Evolutionary conservation across 208 protist genomes (phyloP), one percentile per base, ranked within the genome.

Genomic region (Acanthamoeba rhysodes): DNA sequence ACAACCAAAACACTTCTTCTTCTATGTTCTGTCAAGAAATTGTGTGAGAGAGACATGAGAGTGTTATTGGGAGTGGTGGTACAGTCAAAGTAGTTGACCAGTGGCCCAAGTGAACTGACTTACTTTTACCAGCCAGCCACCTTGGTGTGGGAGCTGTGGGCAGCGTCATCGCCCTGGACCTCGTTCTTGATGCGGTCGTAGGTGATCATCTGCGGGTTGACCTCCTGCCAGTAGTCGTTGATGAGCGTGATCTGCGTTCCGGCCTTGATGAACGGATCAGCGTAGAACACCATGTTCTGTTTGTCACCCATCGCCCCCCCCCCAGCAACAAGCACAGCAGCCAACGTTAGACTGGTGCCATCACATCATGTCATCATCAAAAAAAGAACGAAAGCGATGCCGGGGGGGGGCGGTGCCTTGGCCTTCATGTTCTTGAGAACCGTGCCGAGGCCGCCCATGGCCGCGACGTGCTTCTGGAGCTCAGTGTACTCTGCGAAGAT

Each of bases 251-350:
- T 76, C 22, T 76, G 18, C 64, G 88, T 93, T 50, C 62, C 53
- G 66, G 32, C 88, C 64, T 76, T 94, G 53, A 94, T 94, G 72
- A 94, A 94, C 12, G 41, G 72, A 32, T 76, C 50, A 22, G 45
- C 64, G 37, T 94, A 94, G 53, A 94, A 94, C 27, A 94, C 68
- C 90, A 94, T 85, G 68, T 94, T 94, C 90, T 85, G 62, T 80
- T 27, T 27, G 29, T 72, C 18, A 82, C 9, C 18, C 16, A 68
- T 68, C n/a, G n/a, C n/a, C n/a, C n/a, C 1, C 27, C 27, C 27
- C 27, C 0, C 3, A 45, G 24, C 68, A 76, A 76, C 68, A 76
- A 29, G 12, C 16, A 88, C 64, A 14, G 0, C 45, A n/a, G n/a
- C 45, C 0, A 14, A 50, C 45, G 45, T 50, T 50, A 50, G 45